Conservation (phyloP, 768 basidiomycete genomes). For the Tulasnella sp. region DNA sequence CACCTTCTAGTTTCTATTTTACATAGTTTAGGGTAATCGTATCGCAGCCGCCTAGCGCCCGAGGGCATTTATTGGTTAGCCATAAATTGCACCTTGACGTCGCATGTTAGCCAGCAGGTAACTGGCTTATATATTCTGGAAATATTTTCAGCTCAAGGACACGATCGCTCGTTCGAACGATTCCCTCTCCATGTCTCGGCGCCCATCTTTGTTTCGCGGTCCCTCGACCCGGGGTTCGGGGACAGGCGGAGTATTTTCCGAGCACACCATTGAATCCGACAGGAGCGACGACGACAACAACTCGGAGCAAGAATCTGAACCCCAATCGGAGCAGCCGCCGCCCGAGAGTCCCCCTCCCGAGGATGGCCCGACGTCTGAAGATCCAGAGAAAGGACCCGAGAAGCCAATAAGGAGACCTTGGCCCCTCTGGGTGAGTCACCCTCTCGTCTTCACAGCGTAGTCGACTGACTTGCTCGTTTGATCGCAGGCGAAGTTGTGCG, state of each 20-base stretch:
- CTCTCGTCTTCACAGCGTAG: background rate
- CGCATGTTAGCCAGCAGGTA: background rate
- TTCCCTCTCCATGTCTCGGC: background rate
- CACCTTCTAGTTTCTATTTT: background rate
- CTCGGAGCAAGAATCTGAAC: no score
- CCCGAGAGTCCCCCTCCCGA: no score
- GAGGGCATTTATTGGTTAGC: background rate
- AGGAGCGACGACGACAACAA: background rate
- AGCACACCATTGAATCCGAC: background rate
- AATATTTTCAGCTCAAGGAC: background rate
- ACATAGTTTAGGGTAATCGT: background rate
- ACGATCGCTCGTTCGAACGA: background rate
- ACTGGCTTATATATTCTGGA: background rate
- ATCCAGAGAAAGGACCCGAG: background rate
- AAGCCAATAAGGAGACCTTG: background rate
- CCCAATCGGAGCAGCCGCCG: no score
- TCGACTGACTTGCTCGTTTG: background rate
- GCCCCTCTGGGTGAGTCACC: background rate
- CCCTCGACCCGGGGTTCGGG: background rate
- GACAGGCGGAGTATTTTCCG: background rate
- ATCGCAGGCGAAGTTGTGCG: background rate
- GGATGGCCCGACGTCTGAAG: no score
- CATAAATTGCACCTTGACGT: background rate
- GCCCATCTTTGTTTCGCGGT: no score
- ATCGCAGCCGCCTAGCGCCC: background rate